These are phyloP conservation scores for Orbilia oligospora DNA, from an alignment of 2,329 filamentous ascomycete genomes.

Conservation along the genomic window DNA sequence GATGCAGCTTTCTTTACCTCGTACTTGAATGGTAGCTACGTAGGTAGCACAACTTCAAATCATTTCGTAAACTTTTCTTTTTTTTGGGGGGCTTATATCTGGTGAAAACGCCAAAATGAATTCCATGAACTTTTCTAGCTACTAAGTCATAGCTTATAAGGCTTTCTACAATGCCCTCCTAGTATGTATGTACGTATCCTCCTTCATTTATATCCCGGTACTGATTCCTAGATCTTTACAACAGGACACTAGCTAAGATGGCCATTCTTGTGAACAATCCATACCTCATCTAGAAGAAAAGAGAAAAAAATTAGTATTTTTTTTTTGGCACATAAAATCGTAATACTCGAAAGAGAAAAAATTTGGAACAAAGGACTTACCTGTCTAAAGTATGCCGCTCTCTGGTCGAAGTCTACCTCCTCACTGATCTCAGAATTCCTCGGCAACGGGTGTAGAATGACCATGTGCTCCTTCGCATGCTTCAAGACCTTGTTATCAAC, in stretches of 20 bases:
- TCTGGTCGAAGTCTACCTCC: constrained; percentile 97
- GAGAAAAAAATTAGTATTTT: not conserved
- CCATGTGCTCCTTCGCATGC: constrained; percentile 91
- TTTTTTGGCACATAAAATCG: too few relatives aligned
- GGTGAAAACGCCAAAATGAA: not conserved
- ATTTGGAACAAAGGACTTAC: constrained; percentile 70
- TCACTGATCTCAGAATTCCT: constrained; percentile 93
- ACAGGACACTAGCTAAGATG: constrained; percentile 53
- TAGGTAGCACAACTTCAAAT: not conserved
- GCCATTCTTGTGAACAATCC: constrained; percentile 59
- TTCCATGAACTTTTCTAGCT: constrained; percentile 1
- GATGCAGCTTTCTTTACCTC: too few relatives aligned
- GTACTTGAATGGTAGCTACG: not conserved
- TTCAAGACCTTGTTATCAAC: constrained; percentile 92
- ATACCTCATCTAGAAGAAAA: constrained; percentile 52
- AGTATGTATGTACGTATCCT: not conserved
- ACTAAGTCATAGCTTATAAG: too few relatives aligned
- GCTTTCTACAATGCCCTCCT: not conserved
- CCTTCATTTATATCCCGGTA: not conserved
- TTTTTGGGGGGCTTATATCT: too few relatives aligned
- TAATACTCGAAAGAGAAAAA: not conserved
- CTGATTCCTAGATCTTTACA: constrained; percentile 24
- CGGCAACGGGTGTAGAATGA: constrained; percentile 95
- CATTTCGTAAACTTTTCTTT: not conserved
- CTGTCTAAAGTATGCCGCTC: constrained; percentile 99